Evolutionary conservation across 257 asterid genomes (phyloP).

Genomic region (Prunella vulgaris): DNA sequence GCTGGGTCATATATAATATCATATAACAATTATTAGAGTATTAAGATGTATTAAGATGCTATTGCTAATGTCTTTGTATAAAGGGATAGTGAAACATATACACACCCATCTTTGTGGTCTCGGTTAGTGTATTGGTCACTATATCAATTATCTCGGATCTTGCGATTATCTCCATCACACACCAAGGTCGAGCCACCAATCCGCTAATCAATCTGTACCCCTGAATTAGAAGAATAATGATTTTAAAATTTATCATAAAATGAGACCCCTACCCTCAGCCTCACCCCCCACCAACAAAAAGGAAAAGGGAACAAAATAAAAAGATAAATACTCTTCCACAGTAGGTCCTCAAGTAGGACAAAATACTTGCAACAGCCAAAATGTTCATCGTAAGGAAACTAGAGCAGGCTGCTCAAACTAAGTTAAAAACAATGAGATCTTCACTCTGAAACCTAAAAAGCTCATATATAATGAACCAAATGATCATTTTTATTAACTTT

Average conservation of each 20-base stretch:
- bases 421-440: neutral
- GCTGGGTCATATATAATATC: slow-evolving; percentile 15
- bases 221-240: slow-evolving; percentile 32
- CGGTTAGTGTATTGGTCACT: slow-evolving; percentile 52
- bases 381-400: neutral
- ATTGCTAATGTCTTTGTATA: neutral
- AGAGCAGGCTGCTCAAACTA: slow-evolving; percentile 1
- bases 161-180: slow-evolving; percentile 70
- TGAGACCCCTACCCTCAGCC: too few species aligned
- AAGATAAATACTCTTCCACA: neutral
- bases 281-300: neutral
- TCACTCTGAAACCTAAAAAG: neutral
- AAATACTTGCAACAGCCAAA: neutral
- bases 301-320: neutral
- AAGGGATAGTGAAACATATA: slow-evolving; percentile 12
- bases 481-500: neutral
- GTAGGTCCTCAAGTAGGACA: neutral
- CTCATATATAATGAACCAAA: neutral
- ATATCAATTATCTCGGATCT: slow-evolving; percentile 60
- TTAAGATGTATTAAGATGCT: too few species aligned
- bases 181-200: slow-evolving; percentile 85
- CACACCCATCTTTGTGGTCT: slow-evolving; percentile 75
- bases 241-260: neutral
- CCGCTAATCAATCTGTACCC: slow-evolving; percentile 77
- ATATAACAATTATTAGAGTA: neutral